These are phyloP conservation scores for Eucalyptus sideroxylon DNA, from an alignment of 345 rosid species.

Conservation along the genomic window DNA sequence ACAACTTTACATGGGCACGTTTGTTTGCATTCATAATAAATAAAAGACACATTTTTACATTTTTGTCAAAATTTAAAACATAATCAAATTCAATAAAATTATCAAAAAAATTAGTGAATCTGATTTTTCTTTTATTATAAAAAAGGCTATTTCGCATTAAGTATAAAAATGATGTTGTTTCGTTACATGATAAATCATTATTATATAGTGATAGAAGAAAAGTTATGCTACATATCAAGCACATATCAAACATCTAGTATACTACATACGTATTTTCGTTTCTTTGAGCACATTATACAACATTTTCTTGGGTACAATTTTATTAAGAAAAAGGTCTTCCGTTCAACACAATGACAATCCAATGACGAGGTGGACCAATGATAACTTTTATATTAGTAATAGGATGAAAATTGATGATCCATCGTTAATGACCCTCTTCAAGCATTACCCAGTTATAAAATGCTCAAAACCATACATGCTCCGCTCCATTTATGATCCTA, in stretches of 20 bases:
- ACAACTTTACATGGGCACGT: background rate
- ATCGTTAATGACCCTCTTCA: rapidly evolving
- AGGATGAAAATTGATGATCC: background rate
- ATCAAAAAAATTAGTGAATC: background rate
- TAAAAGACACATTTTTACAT: background rate
- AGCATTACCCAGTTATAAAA: background rate
- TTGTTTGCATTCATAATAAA: background rate
- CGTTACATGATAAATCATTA: background rate
- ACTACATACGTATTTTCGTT: background rate
- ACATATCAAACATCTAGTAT: background rate
- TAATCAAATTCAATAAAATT: background rate
- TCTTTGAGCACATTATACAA: background rate
- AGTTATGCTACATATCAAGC: background rate
- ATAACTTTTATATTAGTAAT: background rate
- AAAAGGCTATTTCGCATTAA: too few relatives aligned
- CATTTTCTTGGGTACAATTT: background rate
- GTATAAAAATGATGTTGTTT: background rate
- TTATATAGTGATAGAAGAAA: background rate
- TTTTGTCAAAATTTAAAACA: background rate
- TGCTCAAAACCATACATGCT: too few relatives aligned
- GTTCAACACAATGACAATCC: background rate
- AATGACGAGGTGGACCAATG: rapidly evolving
- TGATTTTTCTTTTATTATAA: too few relatives aligned
- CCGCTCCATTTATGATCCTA: rapidly evolving
- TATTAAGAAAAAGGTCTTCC: background rate